Evolutionary conservation across 2,329 filamentous ascomycete genomes (phyloP), one percentile per base, ranked within the genome.

Genomic region (Neofusicoccum cordaticola): DNA sequence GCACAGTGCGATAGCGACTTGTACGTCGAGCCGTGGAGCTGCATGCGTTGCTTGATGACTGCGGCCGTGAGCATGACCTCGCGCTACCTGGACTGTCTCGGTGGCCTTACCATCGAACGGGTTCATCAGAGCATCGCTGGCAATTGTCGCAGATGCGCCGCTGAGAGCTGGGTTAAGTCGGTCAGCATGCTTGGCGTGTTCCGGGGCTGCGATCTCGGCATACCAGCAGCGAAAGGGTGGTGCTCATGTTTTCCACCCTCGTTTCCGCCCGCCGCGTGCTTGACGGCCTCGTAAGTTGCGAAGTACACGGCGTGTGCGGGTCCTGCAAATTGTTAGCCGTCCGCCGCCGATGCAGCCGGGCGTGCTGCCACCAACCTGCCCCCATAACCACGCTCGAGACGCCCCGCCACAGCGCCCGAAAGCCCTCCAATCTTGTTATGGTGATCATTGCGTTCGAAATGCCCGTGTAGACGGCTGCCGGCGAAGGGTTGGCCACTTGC

Each of bases 31-130:
- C 95, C 91, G 76, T 97, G 92, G 66, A 99, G 91, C 79, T 99
- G 95, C 95, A 99, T 99, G 72, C 95, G 91, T 79, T 99, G 95
- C 81, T 99, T 99, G 83, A 99, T 97, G 67, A 99, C 95, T 97
- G 73, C 35, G 19, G 50, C 37, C 47, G 50, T 76, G 39, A 74
- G 72, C 56, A 17, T 22, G n/a, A 35, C 27, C 13, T 11, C 65
- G 60, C 41, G 9, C 45, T 11, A 12, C 15, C 35, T 27, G 13
- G n/a, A 5, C 6, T 22, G 37, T 22, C n/a, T 19, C 53, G 37
- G 41, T 47, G 27, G 62, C 34, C 86, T 73, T 85, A 97, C 93
- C 93, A 81, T 99, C 95, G 77, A 99, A 99, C 22, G 95, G 95
- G 75, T 98, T 99, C 95, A 99, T 99, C 69, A 99, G 87, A 63